A percentile compares a stretch with the other conserved stretches of the same genome.
phyloP scores from a whole-genome alignment of 192 early-diverging fungal species.

The Dimargaris cristalligena region DNA sequence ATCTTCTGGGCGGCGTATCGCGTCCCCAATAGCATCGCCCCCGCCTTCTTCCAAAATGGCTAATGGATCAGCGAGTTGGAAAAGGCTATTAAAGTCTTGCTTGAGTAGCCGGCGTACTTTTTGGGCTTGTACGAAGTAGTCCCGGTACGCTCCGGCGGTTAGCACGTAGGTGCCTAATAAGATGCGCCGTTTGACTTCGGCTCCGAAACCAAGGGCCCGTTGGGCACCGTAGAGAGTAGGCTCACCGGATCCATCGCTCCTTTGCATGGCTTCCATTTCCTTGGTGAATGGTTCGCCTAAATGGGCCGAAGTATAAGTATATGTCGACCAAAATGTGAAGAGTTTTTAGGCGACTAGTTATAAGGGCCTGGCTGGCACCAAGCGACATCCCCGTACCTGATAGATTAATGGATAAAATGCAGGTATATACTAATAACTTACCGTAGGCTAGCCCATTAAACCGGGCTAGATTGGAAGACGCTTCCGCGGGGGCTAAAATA shows the following conservation, averaged over 20 bases:
- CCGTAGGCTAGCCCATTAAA: conserved; percentile 84
- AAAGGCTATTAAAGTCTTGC: conserved; percentile 58
- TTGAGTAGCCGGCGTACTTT: conserved; percentile 62
- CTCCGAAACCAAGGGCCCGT: conserved; percentile 54
- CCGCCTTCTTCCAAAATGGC: not conserved
- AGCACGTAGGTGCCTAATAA: conserved; percentile 77
- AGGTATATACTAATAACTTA: no score
- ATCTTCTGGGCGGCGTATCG: no score
- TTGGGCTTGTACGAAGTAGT: conserved; percentile 68
- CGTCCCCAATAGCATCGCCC: not conserved
- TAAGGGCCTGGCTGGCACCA: no score
- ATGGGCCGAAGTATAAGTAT: no score
- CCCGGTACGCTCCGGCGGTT: conserved; percentile 43
- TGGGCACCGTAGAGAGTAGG: conserved; percentile 38
- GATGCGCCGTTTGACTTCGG: conserved; percentile 66
- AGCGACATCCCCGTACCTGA: no score
- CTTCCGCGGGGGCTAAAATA: conserved; percentile 75
- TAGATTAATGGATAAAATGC: no score
- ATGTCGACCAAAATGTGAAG: no score
- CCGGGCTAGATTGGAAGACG: conserved; percentile 74
- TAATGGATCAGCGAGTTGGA: conserved; percentile 17
- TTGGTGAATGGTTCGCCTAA: no score
- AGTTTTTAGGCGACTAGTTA: no score
- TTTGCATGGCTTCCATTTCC: no score
- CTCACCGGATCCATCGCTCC: no score